A percentile compares a stretch with the other conserved stretches of the same genome.
Conservation (phyloP, 768 basidiomycete species). For the Mycena metata region DNA sequence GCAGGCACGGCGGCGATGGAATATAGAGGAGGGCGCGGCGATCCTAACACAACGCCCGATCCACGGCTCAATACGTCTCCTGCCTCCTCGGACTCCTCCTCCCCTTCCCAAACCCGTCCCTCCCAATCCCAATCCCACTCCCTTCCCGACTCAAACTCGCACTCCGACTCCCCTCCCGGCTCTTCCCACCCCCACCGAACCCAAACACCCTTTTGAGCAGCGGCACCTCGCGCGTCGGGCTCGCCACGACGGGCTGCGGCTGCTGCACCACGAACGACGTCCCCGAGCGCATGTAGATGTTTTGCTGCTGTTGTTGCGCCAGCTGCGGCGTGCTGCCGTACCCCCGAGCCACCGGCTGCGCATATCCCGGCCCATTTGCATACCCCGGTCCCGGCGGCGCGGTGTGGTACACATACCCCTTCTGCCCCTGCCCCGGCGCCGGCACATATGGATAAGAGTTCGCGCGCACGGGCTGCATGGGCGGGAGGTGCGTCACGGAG, state of each 20-base stretch:
- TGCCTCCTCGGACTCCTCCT: neutral
- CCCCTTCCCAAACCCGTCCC: no score
- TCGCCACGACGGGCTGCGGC: neutral
- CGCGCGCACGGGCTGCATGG: neutral
- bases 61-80: neutral
- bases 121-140: no score
- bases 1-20: no score
- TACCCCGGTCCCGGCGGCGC: neutral
- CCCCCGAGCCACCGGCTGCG: neutral
- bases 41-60: no score
- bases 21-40: no score
- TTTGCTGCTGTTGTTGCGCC: neutral
- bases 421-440: neutral
- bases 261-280: no score
- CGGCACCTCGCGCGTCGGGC: slow-evolving; percentile 19
- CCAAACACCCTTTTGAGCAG: slow-evolving; percentile 29
- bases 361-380: neutral
- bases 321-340: neutral
- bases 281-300: neutral
- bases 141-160: neutral
- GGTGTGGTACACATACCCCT: neutral
- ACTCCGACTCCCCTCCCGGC: neutral
- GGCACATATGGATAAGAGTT: slow-evolving; percentile 12
- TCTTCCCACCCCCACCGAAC: slow-evolving; percentile 11
- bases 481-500: neutral